Evolutionary conservation across 768 basidiomycete species (phyloP).

Genomic region (Favolaschia claudopus): DNA sequence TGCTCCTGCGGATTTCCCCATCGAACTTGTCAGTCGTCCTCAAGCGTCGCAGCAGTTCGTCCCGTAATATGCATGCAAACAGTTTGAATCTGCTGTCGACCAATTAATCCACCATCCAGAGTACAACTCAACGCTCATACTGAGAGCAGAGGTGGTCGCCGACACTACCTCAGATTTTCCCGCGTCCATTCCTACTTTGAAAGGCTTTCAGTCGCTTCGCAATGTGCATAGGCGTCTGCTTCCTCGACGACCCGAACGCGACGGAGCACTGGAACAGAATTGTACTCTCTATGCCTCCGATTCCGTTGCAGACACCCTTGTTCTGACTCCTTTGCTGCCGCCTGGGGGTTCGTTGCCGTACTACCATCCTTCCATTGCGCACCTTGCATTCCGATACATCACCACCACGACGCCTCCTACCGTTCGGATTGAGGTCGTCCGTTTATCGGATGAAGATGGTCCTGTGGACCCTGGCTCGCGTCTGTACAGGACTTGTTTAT

Average conservation of each 20-base stretch:
- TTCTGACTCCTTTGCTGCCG: slow-evolving; percentile 66
- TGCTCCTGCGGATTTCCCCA: slow-evolving; percentile 45
- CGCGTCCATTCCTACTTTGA: slow-evolving; percentile 42
- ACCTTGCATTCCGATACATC: slow-evolving; percentile 84
- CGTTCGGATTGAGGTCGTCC: slow-evolving; percentile 67
- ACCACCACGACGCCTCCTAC: slow-evolving; percentile 35
- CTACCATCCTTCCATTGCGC: slow-evolving; percentile 86
- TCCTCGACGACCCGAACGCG: slow-evolving; percentile 81
- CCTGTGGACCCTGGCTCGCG: slow-evolving; percentile 64
- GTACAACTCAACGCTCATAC: slow-evolving; percentile 89
- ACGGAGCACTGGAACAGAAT: slow-evolving; percentile 75
- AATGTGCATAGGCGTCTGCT: slow-evolving; percentile 74
- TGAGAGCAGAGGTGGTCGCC: slow-evolving; percentile 76
- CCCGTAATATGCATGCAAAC: slow-evolving; percentile 15
- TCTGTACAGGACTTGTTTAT: slow-evolving; percentile 81
- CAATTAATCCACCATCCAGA: slow-evolving; percentile 90
- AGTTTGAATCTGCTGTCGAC: slow-evolving; percentile 79
- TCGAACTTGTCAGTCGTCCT: slow-evolving; percentile 41
- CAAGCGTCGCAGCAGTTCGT: not conserved
- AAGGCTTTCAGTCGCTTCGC: slow-evolving; percentile 48
- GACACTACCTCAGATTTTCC: slow-evolving; percentile 48
- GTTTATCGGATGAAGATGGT: slow-evolving; percentile 47
- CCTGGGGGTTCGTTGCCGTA: slow-evolving; percentile 70
- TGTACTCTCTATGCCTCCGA: slow-evolving; percentile 71
- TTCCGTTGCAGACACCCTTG: slow-evolving; percentile 44